Evolutionary conservation across 345 rosid genomes (phyloP), one percentile per base, ranked within the genome.

Genomic region (Hibiscus trionum): DNA sequence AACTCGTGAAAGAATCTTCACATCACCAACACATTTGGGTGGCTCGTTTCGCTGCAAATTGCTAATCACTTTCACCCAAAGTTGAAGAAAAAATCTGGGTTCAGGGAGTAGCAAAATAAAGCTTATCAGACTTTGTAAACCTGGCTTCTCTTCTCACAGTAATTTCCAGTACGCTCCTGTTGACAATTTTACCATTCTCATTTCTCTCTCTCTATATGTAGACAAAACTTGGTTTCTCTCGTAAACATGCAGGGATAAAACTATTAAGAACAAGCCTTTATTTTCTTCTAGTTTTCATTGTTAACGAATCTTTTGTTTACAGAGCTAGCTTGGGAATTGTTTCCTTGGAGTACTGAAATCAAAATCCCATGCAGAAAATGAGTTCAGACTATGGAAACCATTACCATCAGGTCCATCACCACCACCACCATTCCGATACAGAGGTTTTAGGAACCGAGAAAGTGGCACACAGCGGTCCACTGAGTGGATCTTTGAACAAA

Each of bases 401-500:
- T 11, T 49, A 37, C 26, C 76, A 72, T 21, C 24, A 21, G 24
- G 24, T 21, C 24, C 76, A 72, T 56, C 11, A 55, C 21, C 59
- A 55, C 59, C 59, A 55, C 8, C 61, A 24, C 11, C 70, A 73
- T 27, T 85, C 90, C 0, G 91, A 84, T 8, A 63, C 83, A 0
- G 91, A 90, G 57, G 52, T 70, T 27, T 64, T 72, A 24, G 78
- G 73, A 16, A 49, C 64, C 42, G 84, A 72, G 8, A 81, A 72
- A 56, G 73, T 74, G 0, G 24, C 81, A 7, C 63, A 75, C 77
- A 82, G 89, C 21, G 86, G 87, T 31, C 80, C 80, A 4, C 58
- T 87, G 59, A 86, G 86, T 26, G 90, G 90, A 29, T 86, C 88
- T 58, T 66, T 86, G 1, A 82, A 76, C 82, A 86, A 85, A 65